Evolutionary conservation across 2,329 filamentous ascomycete species (phyloP), one percentile per base, ranked within the genome.

Genomic region (Xylariaceae sp.): DNA sequence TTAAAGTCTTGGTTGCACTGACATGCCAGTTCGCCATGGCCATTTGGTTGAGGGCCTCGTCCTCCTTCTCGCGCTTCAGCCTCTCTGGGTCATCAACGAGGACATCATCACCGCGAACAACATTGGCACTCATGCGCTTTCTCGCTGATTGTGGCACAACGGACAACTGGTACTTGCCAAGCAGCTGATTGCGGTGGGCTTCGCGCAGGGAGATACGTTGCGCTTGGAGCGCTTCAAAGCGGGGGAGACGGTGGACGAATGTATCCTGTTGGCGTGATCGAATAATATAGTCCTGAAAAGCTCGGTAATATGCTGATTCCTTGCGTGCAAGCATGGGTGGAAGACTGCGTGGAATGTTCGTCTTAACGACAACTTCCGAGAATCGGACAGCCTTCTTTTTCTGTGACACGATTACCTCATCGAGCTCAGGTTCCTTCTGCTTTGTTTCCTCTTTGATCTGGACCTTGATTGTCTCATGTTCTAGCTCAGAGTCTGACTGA

Each of bases 201-300:
- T 87, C 80, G 16, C 82, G 81, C 52, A 92, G 82, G 37, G 87
- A 91, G 50, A 92, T 81, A 32, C 94, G 88, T 66, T 89, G 85
- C 23, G 91, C 84, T 69, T 97, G 93, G 41, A 97, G 80, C 20
- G 91, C 91, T 70, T 97, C 93, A 55, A 93, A 95, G 42, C 94
- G 88, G 20, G 89, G 83, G 51, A 91, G 85, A 35, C 91, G 88
- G 71, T 96, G 89, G 49, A 96, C 82, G 68, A 96, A 96, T 8
- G 87, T 85, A 71, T 97, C 94, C 15, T 80, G 77, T 47, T 80
- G 78, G 51, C 83, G 84, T 11, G 84, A 84, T 26, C 83, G 83
- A 53, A 89, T 81, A 39, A 86, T 76, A 61, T 90, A 82, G 67
- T 88, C 85, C 62, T 91, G 86, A 70, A 96, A 97, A 8, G 91